These are phyloP conservation scores for Phytophthora multivora DNA, from an alignment of 352 stramenopile species.

Conservation along the genomic window DNA sequence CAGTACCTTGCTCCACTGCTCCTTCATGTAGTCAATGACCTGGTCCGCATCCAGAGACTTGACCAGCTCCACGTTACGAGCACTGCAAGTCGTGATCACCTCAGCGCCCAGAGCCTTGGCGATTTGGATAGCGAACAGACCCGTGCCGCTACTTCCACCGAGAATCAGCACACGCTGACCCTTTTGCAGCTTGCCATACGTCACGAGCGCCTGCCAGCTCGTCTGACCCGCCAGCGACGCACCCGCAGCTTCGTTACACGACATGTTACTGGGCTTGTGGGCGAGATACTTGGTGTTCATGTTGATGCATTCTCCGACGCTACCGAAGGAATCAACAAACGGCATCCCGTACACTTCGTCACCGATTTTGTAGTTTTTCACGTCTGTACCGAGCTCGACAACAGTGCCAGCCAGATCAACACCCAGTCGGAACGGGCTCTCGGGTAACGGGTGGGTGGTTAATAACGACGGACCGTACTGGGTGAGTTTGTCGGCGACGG, in stretches of 20 bases:
- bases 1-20: slow-evolving; percentile 52
- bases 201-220: slow-evolving; percentile 32
- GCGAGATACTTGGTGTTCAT: slow-evolving; percentile 13
- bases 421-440: no score
- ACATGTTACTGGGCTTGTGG: slow-evolving; percentile 42
- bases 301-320: slow-evolving; percentile 36
- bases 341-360: background rate
- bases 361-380: no score
- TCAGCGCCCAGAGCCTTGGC: slow-evolving; percentile 42
- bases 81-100: slow-evolving; percentile 43
- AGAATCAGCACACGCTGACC: slow-evolving; percentile 45
- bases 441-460: no score
- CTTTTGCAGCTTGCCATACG: slow-evolving; percentile 26
- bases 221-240: slow-evolving; percentile 37
- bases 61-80: slow-evolving; percentile 47
- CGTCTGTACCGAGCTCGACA: no score
- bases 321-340: no score
- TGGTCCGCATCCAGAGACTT: slow-evolving; percentile 49
- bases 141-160: slow-evolving; percentile 58
- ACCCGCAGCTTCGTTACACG: slow-evolving; percentile 33
- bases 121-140: slow-evolving; percentile 58
- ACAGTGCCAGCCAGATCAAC: no score
- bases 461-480: no score
- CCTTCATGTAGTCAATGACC: slow-evolving; percentile 55
- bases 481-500: slow-evolving; percentile 26